phyloP scores from a whole-genome alignment of 2,329 filamentous ascomycete species.

The Pseudocercospora eumusae region DNA sequence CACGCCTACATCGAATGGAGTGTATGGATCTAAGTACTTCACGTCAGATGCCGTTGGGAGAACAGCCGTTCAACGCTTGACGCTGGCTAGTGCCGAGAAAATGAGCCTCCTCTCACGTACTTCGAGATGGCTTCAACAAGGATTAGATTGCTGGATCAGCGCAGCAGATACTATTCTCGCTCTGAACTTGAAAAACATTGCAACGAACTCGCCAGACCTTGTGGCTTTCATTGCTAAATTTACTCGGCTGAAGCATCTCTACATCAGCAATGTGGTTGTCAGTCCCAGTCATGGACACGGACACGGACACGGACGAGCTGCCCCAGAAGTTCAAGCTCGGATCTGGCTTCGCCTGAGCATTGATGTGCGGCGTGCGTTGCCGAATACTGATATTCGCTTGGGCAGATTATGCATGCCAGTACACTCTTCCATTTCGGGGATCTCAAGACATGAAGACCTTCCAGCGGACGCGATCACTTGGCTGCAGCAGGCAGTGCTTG shows the following conservation, averaged over 20 bases:
- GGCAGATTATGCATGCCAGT: constrained; percentile 4
- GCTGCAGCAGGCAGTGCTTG: constrained; percentile 25
- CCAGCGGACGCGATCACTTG: constrained; percentile 19
- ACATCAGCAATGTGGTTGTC: background rate
- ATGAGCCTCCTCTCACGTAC: background rate
- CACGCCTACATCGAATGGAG: background rate
- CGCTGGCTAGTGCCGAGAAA: constrained; percentile 8
- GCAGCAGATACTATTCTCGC: constrained; percentile 4
- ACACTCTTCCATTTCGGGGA: background rate
- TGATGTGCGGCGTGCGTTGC: constrained; percentile 19
- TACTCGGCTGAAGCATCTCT: background rate
- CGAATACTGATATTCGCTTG: constrained; percentile 12
- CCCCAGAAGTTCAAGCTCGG: constrained; percentile 1
- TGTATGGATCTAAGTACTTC: background rate
- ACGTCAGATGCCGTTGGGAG: background rate
- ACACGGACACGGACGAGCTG: background rate
- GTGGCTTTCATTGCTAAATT: background rate
- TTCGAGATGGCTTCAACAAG: background rate
- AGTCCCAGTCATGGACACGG: background rate
- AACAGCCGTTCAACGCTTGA: constrained; percentile 7
- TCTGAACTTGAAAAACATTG: background rate
- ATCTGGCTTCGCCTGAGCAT: constrained; percentile 24
- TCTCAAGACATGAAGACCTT: background rate
- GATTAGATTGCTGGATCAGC: constrained; percentile 6
- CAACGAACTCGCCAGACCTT: background rate